Conservation (phyloP, 768 basidiomycete species). For the Tricholoma sp. region DNA sequence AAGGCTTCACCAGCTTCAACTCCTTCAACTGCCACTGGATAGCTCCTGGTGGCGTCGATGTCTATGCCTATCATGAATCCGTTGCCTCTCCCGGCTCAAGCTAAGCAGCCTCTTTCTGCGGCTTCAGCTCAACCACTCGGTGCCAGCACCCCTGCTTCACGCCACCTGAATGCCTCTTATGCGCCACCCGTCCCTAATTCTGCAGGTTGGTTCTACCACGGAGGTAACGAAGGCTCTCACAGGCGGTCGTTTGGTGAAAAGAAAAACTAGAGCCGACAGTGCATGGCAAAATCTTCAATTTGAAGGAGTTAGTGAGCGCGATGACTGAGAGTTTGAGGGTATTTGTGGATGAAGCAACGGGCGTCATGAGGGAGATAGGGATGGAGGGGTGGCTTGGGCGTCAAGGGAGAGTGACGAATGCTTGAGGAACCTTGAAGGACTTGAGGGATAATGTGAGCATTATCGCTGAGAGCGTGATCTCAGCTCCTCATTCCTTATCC, state of each 20-base stretch:
- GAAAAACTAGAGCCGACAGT: conserved; percentile 19
- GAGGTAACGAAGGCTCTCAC: conserved; percentile 95
- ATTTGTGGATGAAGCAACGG: conserved; percentile 19
- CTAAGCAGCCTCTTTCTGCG: conserved; percentile 22
- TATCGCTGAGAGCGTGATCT: too few relatives aligned
- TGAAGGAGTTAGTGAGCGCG: conserved; percentile 90
- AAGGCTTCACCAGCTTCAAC: conserved; percentile 15
- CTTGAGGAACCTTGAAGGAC: conserved; percentile 96
- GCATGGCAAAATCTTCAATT: conserved; percentile 85
- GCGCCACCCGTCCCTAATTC: conserved; percentile 20
- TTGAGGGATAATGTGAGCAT: conserved; percentile 78
- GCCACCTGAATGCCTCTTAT: conserved; percentile 62
- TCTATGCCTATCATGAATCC: too few relatives aligned
- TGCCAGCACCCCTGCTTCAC: conserved; percentile 32
- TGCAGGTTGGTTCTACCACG: conserved; percentile 79
- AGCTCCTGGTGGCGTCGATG: too few relatives aligned
- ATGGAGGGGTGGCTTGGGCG: conserved; percentile 95
- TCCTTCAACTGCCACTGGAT: too few relatives aligned
- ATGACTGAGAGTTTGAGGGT: conserved; percentile 85
- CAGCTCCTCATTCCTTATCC: too few relatives aligned
- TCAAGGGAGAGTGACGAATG: conserved; percentile 88
- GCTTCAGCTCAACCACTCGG: conserved; percentile 27
- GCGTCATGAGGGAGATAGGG: conserved; percentile 95
- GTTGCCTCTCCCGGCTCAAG: too few relatives aligned
- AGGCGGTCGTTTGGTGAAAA: conserved; percentile 82